phyloP scores from a whole-genome alignment of 495 filamentous ascomycete genomes.

The Cladorrhinum samala region DNA sequence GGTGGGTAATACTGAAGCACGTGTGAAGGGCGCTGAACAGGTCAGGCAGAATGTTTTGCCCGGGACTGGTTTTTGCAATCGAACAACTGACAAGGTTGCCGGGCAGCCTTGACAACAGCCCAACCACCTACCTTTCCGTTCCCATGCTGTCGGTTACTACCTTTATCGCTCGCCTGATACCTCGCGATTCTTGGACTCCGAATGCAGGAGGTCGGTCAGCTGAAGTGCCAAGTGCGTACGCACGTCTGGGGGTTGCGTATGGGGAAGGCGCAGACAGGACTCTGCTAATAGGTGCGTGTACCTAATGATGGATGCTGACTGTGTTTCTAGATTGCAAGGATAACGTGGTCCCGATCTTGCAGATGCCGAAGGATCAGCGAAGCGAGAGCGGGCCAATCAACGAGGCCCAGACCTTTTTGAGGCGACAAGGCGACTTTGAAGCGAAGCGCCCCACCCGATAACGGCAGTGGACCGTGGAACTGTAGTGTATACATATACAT shows the following conservation, averaged over 20 bases:
- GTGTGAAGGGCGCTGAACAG: conserved; percentile 8
- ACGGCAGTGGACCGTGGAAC: not conserved
- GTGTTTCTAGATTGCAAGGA: not conserved
- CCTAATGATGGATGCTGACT: not conserved
- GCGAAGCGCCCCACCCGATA: conserved; percentile 4
- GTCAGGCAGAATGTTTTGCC: no score
- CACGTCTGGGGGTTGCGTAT: not conserved
- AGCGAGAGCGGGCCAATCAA: no score
- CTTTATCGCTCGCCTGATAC: no score
- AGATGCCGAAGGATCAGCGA: conserved; percentile 2
- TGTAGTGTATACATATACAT: no score
- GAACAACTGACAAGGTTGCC: not conserved
- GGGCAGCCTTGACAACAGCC: no score
- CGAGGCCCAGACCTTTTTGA: not conserved
- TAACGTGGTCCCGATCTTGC: not conserved
- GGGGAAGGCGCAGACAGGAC: not conserved
- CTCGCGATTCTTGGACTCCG: not conserved
- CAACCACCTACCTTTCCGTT: no score
- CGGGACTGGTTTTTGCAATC: no score
- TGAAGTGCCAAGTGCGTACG: not conserved
- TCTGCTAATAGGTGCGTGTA: not conserved
- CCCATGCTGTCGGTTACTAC: no score
- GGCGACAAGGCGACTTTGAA: not conserved
- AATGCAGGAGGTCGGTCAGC: conserved; percentile 5
- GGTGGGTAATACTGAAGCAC: no score